Percentiles rank a stretch among this genome's conserved stretches.
Conservation (phyloP, 2,329 filamentous ascomycete species). For the Chrysosporium queenslandicum region DNA sequence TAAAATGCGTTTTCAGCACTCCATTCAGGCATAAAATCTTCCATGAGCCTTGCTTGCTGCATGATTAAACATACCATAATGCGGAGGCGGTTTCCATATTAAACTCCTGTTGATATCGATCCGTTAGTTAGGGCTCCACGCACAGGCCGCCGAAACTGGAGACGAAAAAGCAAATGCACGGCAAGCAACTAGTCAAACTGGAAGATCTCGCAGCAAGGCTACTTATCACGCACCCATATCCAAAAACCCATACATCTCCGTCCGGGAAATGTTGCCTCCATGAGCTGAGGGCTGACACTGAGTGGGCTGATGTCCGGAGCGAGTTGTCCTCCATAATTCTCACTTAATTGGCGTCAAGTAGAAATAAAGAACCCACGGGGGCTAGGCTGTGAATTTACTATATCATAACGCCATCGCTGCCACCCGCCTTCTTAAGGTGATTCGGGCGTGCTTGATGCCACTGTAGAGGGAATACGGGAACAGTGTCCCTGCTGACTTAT, state of each 20-base stretch:
- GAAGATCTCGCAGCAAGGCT: background rate
- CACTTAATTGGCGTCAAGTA: background rate
- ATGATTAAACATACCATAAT: constrained; percentile 58
- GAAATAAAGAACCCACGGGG: background rate
- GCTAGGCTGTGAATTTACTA: background rate
- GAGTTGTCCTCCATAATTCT: constrained; percentile 2
- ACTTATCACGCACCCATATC: constrained; percentile 64
- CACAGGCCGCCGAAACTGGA: background rate
- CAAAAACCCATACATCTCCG: constrained; percentile 87
- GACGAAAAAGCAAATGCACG: background rate
- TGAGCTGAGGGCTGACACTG: constrained; percentile 18
- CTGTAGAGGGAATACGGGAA: too few species aligned
- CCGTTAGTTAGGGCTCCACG: too few species aligned
- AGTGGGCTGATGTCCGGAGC: constrained; percentile 2
- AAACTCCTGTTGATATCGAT: constrained; percentile 56
- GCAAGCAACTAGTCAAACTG: too few species aligned
- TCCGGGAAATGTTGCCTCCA: constrained; percentile 38
- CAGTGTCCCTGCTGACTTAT: too few species aligned
- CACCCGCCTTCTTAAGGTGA: background rate
- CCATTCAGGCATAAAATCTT: background rate
- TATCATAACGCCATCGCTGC: background rate
- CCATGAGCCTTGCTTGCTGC: background rate
- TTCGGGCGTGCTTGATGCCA: too few species aligned
- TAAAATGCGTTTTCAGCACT: background rate
- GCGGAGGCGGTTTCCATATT: constrained; percentile 96